These are phyloP conservation scores for Metschnikowia dekortorum DNA, from an alignment of 805 yeast species.

Conservation along the genomic window DNA sequence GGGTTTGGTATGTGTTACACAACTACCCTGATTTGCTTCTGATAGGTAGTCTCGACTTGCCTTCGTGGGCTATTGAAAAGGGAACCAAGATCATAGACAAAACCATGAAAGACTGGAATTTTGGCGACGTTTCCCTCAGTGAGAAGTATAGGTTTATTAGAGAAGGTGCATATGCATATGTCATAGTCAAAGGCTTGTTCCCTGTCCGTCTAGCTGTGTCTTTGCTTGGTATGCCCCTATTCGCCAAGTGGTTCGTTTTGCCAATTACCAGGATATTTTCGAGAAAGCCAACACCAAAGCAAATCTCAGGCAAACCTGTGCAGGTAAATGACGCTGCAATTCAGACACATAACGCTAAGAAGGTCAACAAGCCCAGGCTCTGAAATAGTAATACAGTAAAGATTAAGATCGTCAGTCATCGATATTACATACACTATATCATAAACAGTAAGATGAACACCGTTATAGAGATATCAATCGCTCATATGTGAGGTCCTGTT, in stretches of 20 bases:
- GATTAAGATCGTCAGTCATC: constrained; percentile 2
- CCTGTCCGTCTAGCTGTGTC: constrained; percentile 53
- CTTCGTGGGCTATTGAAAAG: constrained; percentile 55
- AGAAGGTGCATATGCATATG: constrained; percentile 76
- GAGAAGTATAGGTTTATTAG: constrained; percentile 53
- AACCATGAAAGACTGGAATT: constrained; percentile 38
- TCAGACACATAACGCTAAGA: constrained; percentile 16
- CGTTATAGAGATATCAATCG: not conserved
- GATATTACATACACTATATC: constrained; percentile 1
- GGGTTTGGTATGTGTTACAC: constrained; percentile 64
- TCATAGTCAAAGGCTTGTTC: constrained; percentile 55
- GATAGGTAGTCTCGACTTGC: constrained; percentile 45
- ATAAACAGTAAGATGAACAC: not conserved
- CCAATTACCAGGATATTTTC: constrained; percentile 35
- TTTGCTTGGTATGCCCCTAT: constrained; percentile 52
- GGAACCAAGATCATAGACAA: constrained; percentile 57
- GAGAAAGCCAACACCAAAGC: not conserved
- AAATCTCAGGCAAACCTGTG: not conserved
- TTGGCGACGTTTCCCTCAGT: constrained; percentile 33
- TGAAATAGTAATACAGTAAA: constrained; percentile 8
- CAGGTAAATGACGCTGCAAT: constrained; percentile 6
- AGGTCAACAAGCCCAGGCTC: constrained; percentile 34
- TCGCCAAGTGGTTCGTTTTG: constrained; percentile 47
- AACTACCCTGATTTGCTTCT: constrained; percentile 42
- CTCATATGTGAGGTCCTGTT: not conserved